Evolutionary conservation across 805 yeast genomes (phyloP), one percentile per base, ranked within the genome.

Genomic region (Sugiyamaella floridensis): DNA sequence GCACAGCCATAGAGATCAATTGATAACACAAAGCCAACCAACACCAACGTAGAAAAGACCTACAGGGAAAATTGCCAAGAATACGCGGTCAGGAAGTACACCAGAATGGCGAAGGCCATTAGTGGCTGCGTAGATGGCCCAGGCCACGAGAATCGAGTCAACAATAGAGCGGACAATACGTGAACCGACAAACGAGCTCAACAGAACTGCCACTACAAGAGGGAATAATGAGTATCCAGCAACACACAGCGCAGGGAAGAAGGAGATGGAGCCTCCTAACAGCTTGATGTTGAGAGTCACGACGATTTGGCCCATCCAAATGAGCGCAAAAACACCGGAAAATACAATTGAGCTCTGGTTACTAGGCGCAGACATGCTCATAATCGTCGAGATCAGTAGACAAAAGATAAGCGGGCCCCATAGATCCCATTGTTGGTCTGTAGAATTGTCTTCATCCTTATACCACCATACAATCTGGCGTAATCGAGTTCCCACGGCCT

Each of bases 391-490:
- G 51, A 80, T 78, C 32, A 73, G 63, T 52, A 84, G 69, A 11
- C 83, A 77, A 61, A 83, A 84, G 29, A 83, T 70, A 51, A 83
- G 68, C 5, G 89, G 89, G 1, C 89, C 89, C 89, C 88, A 68
- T 28, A 70, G 56, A 45, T 65, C 72, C 71, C 73, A 68, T 20
- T 67, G 68, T 40, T 57, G 61, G 43, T 53, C 52, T 10, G 58
- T 54, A 12, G 52, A 40, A 43, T 54, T 55, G 32, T 56, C 49
- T 32, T 55, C 58, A 8, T 54, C 60, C 28, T 60, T 58, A 28
- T 58, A 56, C 34, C 76, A 74, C 71, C 78, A 74, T 9, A 77
- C 59, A 0, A 76, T 78, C 54, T 70, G 72, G 41, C 70, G 61
- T 20, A 77, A 67, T 44, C 77, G 61, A 5, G 64, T 60, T 1